Evolutionary conservation across 2,329 filamentous ascomycete genomes (phyloP).

Genomic region (Neofusicoccum sp.): DNA sequence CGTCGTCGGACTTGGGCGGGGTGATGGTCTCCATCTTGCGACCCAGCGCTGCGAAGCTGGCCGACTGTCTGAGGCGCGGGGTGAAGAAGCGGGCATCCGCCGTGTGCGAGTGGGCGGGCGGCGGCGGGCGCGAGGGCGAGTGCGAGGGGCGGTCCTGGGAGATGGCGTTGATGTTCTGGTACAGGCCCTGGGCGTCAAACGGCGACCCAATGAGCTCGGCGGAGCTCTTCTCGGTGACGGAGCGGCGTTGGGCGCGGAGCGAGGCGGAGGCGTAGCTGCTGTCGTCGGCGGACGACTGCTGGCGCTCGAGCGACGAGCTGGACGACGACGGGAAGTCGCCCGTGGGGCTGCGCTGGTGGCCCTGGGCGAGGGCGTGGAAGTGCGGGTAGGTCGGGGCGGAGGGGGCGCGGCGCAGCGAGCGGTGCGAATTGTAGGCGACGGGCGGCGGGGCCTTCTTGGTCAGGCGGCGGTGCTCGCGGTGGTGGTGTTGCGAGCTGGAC

Average conservation of each 20-base stretch:
- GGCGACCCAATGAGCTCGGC: constrained; percentile 42
- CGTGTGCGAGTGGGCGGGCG: constrained; percentile 34
- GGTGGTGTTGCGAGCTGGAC: constrained; percentile 19
- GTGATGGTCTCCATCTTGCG: constrained; percentile 46
- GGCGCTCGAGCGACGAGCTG: constrained; percentile 22
- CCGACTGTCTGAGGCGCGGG: constrained; percentile 43
- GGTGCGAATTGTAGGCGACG: constrained; percentile 26
- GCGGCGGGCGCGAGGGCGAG: constrained; percentile 27
- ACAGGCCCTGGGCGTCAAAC: constrained; percentile 43
- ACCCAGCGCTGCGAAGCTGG: constrained; percentile 46
- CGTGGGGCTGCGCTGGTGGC: constrained; percentile 23
- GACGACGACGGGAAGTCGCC: constrained; percentile 21
- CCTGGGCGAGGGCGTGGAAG: constrained; percentile 15
- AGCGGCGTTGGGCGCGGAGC: constrained; percentile 23
- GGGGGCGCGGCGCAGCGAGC: constrained; percentile 28
- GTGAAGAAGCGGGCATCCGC: constrained; percentile 29
- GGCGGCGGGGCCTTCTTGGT: constrained; percentile 28
- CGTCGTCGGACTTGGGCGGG: constrained; percentile 35
- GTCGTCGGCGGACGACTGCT: constrained; percentile 17
- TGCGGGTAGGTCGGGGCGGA: constrained; percentile 33
- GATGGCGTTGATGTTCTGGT: constrained; percentile 40
- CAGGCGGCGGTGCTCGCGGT: constrained; percentile 23
- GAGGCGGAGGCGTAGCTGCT: constrained; percentile 7
- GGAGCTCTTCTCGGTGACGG: constrained; percentile 34
- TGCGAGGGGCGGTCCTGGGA: constrained; percentile 17